Percentiles rank a stretch among this genome's conserved stretches.
Conservation (phyloP, 257 asterid genomes). For the Nicotiana tomentosiformis region DNA sequence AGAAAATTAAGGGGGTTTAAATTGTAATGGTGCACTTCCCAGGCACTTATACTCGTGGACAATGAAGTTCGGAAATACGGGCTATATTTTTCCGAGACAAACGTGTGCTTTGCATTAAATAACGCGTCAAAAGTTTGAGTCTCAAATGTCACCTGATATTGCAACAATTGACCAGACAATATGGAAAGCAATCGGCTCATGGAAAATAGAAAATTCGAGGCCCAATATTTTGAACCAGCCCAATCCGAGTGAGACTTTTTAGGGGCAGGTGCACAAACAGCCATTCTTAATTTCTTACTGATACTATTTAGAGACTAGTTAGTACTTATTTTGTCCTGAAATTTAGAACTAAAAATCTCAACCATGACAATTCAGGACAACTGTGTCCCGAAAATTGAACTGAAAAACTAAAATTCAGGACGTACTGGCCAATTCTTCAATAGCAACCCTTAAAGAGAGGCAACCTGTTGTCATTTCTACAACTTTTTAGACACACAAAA, state of each 20-base stretch:
- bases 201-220: background rate
- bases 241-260: background rate
- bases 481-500: background rate
- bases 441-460: too few relatives aligned
- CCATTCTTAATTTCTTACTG: too few relatives aligned
- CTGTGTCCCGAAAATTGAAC: too few relatives aligned
- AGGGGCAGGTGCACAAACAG: too few relatives aligned
- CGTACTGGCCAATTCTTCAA: too few relatives aligned
- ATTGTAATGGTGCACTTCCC: background rate
- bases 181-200: background rate
- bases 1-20: background rate
- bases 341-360: too few relatives aligned
- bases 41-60: too few relatives aligned
- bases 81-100: background rate
- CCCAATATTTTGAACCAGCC: background rate
- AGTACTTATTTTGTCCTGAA: too few relatives aligned
- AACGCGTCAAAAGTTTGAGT: background rate
- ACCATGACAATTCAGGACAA: too few relatives aligned
- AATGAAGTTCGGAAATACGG: background rate
- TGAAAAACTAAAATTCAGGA: too few relatives aligned
- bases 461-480: too few relatives aligned
- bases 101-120: background rate
- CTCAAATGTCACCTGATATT: background rate
- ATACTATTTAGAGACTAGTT: too few relatives aligned
- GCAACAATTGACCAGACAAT: conserved; percentile 5